A percentile compares a stretch with the other conserved stretches of the same genome.
These are phyloP conservation scores for Coniochaeta ligniaria DNA, from an alignment of 2,329 filamentous ascomycete genomes.

Conservation along the genomic window DNA sequence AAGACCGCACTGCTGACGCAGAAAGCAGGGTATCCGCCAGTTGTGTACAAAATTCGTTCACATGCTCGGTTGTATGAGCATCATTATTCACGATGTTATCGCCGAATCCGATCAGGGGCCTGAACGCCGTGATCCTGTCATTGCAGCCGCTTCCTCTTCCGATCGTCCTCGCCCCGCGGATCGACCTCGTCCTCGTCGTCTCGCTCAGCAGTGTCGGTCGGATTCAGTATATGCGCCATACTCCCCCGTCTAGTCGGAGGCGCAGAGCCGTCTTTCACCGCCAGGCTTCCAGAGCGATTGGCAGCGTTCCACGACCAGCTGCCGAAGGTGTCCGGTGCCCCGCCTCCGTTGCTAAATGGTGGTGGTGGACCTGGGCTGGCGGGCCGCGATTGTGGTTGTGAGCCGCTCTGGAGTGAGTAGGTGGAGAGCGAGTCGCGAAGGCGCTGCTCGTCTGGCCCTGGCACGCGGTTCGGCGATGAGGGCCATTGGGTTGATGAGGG, in stretches of 20 bases:
- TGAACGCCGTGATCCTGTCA: constrained; percentile 15
- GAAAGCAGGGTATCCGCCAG: not conserved
- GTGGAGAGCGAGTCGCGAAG: constrained; percentile 49
- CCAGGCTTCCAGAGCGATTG: constrained; percentile 33
- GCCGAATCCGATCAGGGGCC: not conserved
- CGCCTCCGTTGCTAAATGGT: constrained; percentile 37
- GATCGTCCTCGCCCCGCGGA: constrained; percentile 47
- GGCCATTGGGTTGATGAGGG: constrained; percentile 44
- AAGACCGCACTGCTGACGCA: not conserved
- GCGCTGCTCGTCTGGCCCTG: constrained; percentile 43
- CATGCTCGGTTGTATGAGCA: not conserved
- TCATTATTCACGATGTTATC: not conserved
- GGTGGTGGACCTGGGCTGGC: constrained; percentile 39
- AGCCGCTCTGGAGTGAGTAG: constrained; percentile 41
- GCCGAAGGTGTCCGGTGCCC: constrained; percentile 36
- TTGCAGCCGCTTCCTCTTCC: constrained; percentile 55
- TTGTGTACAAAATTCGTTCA: not conserved
- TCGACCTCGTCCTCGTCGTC: constrained; percentile 48
- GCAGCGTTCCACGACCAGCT: constrained; percentile 51
- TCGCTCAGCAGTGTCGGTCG: constrained; percentile 47
- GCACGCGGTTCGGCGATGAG: constrained; percentile 42
- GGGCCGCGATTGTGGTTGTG: constrained; percentile 44
- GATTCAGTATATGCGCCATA: constrained; percentile 58
- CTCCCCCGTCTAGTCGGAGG: constrained; percentile 51
- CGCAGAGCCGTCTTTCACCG: constrained; percentile 46